Conservation (phyloP, 2,329 filamentous ascomycete species). For the Colletotrichum horii region DNA sequence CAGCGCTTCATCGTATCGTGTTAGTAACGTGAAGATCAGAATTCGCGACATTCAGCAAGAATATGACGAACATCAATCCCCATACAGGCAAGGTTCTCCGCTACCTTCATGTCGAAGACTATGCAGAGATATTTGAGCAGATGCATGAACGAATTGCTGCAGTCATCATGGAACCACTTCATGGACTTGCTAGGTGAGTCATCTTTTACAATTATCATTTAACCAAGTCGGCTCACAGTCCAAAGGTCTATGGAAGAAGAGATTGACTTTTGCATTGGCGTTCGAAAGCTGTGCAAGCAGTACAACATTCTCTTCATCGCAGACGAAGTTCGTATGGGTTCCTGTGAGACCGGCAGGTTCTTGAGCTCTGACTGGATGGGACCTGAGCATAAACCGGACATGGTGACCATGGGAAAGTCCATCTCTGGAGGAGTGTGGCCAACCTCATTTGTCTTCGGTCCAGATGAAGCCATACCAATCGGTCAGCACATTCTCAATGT, state of each 20-base stretch:
- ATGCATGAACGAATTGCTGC: background rate
- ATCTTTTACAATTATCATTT: too few relatives aligned
- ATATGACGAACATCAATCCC: background rate
- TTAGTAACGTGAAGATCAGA: background rate
- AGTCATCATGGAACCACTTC: background rate
- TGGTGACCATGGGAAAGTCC: background rate
- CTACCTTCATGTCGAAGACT: background rate
- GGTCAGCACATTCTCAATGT: background rate
- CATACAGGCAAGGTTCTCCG: background rate
- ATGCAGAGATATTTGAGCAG: background rate
- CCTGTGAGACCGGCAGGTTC: background rate
- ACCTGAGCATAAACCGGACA: background rate
- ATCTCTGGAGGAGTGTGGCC: background rate
- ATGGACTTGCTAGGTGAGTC: background rate
- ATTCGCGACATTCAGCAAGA: background rate
- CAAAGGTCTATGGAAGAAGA: background rate
- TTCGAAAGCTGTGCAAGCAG: background rate
- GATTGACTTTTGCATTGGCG: background rate
- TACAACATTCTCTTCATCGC: background rate
- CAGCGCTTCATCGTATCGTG: background rate
- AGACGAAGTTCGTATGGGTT: background rate
- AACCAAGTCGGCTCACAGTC: background rate
- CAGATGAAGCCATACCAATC: background rate
- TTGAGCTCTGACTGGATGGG: background rate
- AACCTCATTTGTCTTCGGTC: background rate